Base-by-base conservation (phyloP, 2,329 filamentous ascomycete genomes). In the Xylariaceae sp. region DNA sequence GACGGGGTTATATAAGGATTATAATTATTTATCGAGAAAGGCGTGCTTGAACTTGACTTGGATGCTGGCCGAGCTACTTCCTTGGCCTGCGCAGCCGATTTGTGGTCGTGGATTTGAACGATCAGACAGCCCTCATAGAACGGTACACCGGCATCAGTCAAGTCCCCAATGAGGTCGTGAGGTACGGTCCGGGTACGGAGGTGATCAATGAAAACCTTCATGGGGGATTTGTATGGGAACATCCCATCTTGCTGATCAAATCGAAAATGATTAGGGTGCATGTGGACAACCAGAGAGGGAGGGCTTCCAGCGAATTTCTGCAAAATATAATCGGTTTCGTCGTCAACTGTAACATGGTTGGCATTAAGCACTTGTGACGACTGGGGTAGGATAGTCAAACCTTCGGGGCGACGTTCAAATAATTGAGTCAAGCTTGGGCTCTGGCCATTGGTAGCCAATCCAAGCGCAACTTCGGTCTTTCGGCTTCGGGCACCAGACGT, bases 91-190 rank as follows among this genome's bases (percentile, higher is more conserved):
- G 79, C 78, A 40, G 75, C 75, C 0, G 86, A 84, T 65, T 88
- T 89, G 74, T 96, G 89, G 68, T 97, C 89, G 65, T 95, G 83
- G n/a, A 97, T 77, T 70, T 95, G 87, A 34, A 99, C 91, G 62
- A 99, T 97, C 53, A 99, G 80, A 67, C 92, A 96, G 30, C 88
- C 91, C 70, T 97, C 92, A 68, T 97, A 99, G 68, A 96, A 97
- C 9, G 80, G 79, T 13, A 96, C 87, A 18, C 84, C 83, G 16
- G 78, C 77, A 45, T 83, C 79, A 26, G 85, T 79, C 51, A 99
- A 82, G 61, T 92, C 87, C 45, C 87, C 84, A 10, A 97, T 74
- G 68, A 97, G 83, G 63, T 96, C 91, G 70, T 96, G 91, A 1
- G 94, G 94, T 34, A 99, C 78, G 0, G 89, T 95, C 53, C 87